phyloP scores from a whole-genome alignment of 2,329 filamentous ascomycete genomes.

The Fusarium sp. region DNA sequence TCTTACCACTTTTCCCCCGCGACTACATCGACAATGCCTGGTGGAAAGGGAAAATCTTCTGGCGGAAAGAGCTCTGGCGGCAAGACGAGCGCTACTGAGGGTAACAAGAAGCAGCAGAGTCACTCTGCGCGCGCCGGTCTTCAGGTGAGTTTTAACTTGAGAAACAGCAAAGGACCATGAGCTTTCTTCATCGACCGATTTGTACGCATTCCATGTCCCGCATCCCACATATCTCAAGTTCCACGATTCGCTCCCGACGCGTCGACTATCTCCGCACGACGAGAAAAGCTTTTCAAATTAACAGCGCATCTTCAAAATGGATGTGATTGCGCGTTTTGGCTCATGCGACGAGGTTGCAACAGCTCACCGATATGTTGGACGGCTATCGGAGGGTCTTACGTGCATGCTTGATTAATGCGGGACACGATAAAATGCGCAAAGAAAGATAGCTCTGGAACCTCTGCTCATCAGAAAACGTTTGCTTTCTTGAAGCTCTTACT shows the following conservation, averaged over 20 bases:
- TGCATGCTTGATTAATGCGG: constrained; percentile 28
- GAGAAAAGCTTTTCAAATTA: constrained; percentile 37
- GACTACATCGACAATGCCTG: constrained; percentile 68
- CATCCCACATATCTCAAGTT: constrained; percentile 44
- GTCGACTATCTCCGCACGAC: constrained; percentile 44
- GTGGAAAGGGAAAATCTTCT: constrained; percentile 93
- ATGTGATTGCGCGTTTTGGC: constrained; percentile 7
- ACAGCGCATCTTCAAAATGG: constrained; percentile 16
- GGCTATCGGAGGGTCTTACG: constrained; percentile 4
- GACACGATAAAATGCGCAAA: constrained; percentile 32
- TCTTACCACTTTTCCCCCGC: constrained; percentile 41
- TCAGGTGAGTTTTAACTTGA: constrained; percentile 75
- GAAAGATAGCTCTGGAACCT: constrained; percentile 22
- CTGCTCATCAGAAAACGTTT: constrained; percentile 19
- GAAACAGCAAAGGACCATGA: constrained; percentile 17
- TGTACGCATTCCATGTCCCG: constrained; percentile 46
- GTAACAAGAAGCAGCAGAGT: constrained; percentile 89
- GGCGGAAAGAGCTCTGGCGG: constrained; percentile 90
- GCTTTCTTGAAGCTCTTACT: constrained; percentile 30
- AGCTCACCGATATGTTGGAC: constrained; percentile 18
- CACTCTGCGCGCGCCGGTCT: constrained; percentile 95
- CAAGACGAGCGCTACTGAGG: constrained; percentile 74
- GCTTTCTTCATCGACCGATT: constrained; percentile 37
- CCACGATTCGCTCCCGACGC: constrained; percentile 41
- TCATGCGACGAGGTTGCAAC: constrained; percentile 23